phyloP scores from a whole-genome alignment of 1,139 yeast species.

The Pichia sorboxylosa region DNA sequence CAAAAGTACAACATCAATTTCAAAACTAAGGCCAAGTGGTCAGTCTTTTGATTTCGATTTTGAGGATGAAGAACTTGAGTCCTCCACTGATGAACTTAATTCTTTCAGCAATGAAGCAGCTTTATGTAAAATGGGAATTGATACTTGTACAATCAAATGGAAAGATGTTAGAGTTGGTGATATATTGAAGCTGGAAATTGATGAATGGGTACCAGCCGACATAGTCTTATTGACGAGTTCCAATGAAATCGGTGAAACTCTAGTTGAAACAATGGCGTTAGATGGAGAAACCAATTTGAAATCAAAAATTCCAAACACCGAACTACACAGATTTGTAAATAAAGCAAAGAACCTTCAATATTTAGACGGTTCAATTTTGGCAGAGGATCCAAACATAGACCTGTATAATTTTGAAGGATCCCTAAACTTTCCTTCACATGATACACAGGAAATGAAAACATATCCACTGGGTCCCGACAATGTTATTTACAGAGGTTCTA shows the following conservation, averaged over 20 bases:
- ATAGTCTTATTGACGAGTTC: conserved; percentile 57
- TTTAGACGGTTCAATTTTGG: conserved; percentile 42
- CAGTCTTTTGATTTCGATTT: conserved; percentile 16
- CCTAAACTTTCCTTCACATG: conserved; percentile 24
- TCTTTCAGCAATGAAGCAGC: conserved; percentile 16
- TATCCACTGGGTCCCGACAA: conserved; percentile 71
- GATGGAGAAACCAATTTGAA: conserved; percentile 95
- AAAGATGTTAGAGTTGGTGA: conserved; percentile 77
- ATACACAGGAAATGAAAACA: conserved; percentile 20
- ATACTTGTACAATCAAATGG: conserved; percentile 40
- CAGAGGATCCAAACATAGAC: conserved; percentile 88
- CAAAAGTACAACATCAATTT: conserved; percentile 21
- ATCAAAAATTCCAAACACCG: conserved; percentile 55
- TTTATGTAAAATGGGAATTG: conserved; percentile 14
- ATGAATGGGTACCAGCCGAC: conserved; percentile 95
- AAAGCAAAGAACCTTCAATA: conserved; percentile 41
- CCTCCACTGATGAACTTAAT: conserved; percentile 9
- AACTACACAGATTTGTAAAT: conserved; percentile 38
- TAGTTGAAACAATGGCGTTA: conserved; percentile 90
- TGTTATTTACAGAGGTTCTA: conserved; percentile 78
- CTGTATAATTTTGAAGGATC: conserved; percentile 87
- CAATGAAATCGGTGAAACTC: conserved; percentile 60
- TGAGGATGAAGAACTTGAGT: conserved; percentile 6
- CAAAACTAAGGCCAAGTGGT: conserved; percentile 17
- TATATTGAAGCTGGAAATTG: conserved; percentile 55